Percentiles rank a stretch among this genome's conserved stretches.
Conservation (phyloP, 164 flowering plant genomes). For the Stephania yunnanensis region DNA sequence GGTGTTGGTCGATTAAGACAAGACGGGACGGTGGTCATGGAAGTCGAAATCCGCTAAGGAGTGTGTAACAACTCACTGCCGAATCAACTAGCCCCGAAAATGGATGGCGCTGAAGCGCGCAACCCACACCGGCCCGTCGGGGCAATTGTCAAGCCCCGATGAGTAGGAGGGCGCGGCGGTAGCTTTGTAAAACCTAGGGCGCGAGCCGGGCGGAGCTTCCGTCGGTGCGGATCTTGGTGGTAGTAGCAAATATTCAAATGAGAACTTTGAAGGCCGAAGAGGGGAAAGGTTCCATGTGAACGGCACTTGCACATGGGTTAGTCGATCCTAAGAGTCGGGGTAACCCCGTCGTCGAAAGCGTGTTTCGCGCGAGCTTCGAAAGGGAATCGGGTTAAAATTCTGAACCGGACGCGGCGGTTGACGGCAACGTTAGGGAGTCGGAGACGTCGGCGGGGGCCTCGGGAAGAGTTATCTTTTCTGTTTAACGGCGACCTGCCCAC, state of each 20-base stretch:
- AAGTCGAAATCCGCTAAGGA: slow-evolving; percentile 36
- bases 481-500: too few species aligned
- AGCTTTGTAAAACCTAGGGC: slow-evolving; percentile 25
- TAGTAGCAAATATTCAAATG: slow-evolving; percentile 1
- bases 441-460: too few species aligned
- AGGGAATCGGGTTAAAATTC: too few species aligned
- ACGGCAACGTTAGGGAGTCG: too few species aligned
- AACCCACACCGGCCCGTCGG: slow-evolving; percentile 44
- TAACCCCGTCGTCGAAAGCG: too few species aligned
- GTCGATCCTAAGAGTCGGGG: too few species aligned
- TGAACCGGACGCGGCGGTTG: too few species aligned
- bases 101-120: slow-evolving; percentile 63
- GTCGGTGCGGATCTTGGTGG: slow-evolving; percentile 2
- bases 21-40: too few species aligned
- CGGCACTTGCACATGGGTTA: neutral
- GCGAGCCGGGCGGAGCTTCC: slow-evolving; percentile 4
- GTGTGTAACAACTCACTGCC: slow-evolving; percentile 62
- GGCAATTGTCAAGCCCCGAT: slow-evolving; percentile 34
- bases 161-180: slow-evolving; percentile 42
- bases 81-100: slow-evolving; percentile 70
- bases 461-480: too few species aligned
- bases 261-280: slow-evolving; percentile 1
- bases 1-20: too few species aligned
- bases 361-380: too few species aligned
- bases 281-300: slow-evolving; percentile 1